Evolutionary conservation across 768 basidiomycete species (phyloP), one percentile per base, ranked within the genome.

Genomic region (Suillus variegatus): DNA sequence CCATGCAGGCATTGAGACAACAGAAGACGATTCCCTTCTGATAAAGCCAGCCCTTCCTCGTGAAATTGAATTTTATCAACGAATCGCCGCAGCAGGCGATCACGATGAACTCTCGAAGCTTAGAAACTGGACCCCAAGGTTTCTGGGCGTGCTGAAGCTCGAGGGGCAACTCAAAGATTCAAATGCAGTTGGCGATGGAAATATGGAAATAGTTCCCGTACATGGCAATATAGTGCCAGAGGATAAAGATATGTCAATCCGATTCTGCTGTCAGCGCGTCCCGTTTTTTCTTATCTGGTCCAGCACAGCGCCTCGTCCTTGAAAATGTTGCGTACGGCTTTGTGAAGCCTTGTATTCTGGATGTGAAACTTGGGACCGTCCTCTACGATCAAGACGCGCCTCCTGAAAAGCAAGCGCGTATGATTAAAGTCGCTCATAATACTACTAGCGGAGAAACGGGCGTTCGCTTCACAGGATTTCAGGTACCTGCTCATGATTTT

Each of bases 281-380:
- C 49, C 12, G 54, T 49, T 22, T 54, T 40, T 54, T 40, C 47
- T 61, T 43, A 46, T 47, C 62, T 20, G 25, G 25, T 25, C 32
- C 64, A 1, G 69, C 68, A 81, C 88, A 95, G 81, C 89, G 86
- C 65, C 79, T 97, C 62, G 93, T 97, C 38, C 78, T 99, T 4
- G 90, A 96, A 78, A 98, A 99, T 75, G 79, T 95, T 14, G 78
- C 91, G 2, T 77, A 89, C 68, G 73, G 82, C 1, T 98, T 95
- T 80, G 70, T 77, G 43, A 90, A 88, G 73, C 96, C 96, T 7
- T 94, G 92, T 69, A 85, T 97, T 64, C 81, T 98, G 36, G 97
- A 99, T 74, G 83, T 95, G 74, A 99, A 99, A 76, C 90, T 99
- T 18, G 97, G 97, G 1, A 96, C 91, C 0, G 81, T 91, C 1